Conservation (phyloP, 331 rosid genomes). For the Saraca asoca region DNA sequence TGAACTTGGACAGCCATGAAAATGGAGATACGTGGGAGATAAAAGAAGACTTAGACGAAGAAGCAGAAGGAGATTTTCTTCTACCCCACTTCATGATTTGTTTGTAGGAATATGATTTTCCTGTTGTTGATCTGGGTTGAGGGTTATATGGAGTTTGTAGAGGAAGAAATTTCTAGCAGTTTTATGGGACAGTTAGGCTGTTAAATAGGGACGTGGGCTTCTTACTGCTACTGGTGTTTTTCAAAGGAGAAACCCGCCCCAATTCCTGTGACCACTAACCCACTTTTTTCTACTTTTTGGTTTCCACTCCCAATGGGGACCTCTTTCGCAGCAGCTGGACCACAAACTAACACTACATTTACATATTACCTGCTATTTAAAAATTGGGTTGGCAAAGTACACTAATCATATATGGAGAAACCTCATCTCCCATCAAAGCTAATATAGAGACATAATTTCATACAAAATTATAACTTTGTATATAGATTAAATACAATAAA, state of each 20-base stretch:
- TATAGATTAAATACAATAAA: too few species aligned
- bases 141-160: conserved; percentile 25
- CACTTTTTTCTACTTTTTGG: conserved; percentile 52
- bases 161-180: conserved; percentile 40
- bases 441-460: too few species aligned
- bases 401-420: too few species aligned
- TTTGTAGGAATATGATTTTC: not conserved
- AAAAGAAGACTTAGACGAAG: conserved; percentile 58
- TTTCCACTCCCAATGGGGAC: conserved; percentile 48
- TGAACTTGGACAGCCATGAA: conserved; percentile 83
- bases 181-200: conserved; percentile 51
- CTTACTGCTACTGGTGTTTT: conserved; percentile 41
- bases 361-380: too few species aligned
- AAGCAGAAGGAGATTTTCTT: conserved; percentile 50
- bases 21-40: conserved; percentile 60
- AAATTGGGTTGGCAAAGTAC: too few species aligned
- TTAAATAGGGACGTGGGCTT: conserved; percentile 72
- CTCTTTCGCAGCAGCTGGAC: conserved; percentile 42
- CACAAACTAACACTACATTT: conserved; percentile 21
- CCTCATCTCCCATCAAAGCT: too few species aligned
- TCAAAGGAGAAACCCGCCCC: conserved; percentile 61
- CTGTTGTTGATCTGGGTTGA: conserved; percentile 10
- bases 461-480: too few species aligned
- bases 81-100: conserved; percentile 64
- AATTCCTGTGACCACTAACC: conserved; percentile 71